Evolutionary conservation across 169 alveolate species (phyloP), one percentile per base, ranked within the genome.

Genomic region (Ophryocystis elektroscirrha): DNA sequence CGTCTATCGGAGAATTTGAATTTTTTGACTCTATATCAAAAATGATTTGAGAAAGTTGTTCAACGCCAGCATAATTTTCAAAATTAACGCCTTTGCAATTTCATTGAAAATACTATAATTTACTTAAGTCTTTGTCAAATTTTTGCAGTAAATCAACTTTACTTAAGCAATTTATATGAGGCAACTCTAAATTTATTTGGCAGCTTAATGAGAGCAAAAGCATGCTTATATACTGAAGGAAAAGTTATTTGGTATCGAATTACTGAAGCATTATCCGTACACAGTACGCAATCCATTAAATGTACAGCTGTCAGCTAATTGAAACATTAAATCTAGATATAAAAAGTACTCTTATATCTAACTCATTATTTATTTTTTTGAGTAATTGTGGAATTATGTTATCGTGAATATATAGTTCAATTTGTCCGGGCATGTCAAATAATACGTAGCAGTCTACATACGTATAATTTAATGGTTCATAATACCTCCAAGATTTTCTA

Each of bases 341-440:
- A 32, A 32, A 12, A 32, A 12, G 39, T 32, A 32, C 39, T n/a
- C 39, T 32, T 32, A 32, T 32, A 32, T n/a, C 39, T 12, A 12
- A 32, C 12, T 67, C 61, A 55, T 74, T 73, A 36, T 65, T 61
- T 37, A 87, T 59, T 18, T 51, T 49, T 16, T 60, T 41, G n/a
- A 83, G 54, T 30, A 87, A 74, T 7, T 72, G 70, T 41, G 64
- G 74, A 60, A 87, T 74, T 2, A 85, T 81, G 26, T 65, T 78
- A 61, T 87, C 81, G 69, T 87, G 93, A 18, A 91, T 79, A 70
- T 82, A 89, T 42, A 89, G 62, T 67, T 89, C 97, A 37, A 89
- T 87, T 61, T 87, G 95, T 0, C 97, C 97, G 0, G 97, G 96
- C 29, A 88, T 63, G 38, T 89, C 97, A 36, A 87, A 76, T 52